phyloP scores from a whole-genome alignment of 352 stramenopile species.

The Phytophthora palmivora region DNA sequence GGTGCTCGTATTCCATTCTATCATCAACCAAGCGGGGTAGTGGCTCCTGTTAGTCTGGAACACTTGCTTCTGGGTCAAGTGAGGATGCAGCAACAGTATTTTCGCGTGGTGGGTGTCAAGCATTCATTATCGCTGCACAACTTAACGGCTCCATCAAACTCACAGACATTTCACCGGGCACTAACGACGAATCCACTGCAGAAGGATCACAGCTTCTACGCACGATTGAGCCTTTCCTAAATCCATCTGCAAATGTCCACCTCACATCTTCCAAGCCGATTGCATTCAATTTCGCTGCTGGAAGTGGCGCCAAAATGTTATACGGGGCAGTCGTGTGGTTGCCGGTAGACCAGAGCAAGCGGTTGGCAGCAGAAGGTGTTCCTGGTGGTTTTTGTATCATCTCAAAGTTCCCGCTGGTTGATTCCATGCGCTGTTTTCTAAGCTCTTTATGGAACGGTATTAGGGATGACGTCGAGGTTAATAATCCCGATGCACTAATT shows the following conservation, averaged over 20 bases:
- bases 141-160: constrained; percentile 19
- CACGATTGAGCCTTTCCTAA: constrained; percentile 55
- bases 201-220: constrained; percentile 24
- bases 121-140: constrained; percentile 25
- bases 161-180: constrained; percentile 17
- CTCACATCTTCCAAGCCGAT: constrained; percentile 25
- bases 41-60: constrained; percentile 15
- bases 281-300: constrained; percentile 67
- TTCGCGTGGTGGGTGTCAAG: constrained; percentile 31
- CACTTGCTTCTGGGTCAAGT: constrained; percentile 1
- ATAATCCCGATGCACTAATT: not conserved
- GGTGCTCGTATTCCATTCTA: constrained; percentile 64
- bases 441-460: constrained; percentile 27
- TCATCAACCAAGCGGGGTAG: constrained; percentile 46
- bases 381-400: constrained; percentile 52
- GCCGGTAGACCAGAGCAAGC: constrained; percentile 11
- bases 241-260: constrained; percentile 34
- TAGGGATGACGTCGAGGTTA: not conserved
- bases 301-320: constrained; percentile 37
- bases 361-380: not conserved
- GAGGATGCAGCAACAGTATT: constrained; percentile 11
- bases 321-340: constrained; percentile 57
- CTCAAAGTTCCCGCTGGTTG: constrained; percentile 59
- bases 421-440: constrained; percentile 58
- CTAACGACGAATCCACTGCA: not conserved